Conservation (phyloP, 1,139 yeast genomes). For the Suhomyces wounanorum region DNA sequence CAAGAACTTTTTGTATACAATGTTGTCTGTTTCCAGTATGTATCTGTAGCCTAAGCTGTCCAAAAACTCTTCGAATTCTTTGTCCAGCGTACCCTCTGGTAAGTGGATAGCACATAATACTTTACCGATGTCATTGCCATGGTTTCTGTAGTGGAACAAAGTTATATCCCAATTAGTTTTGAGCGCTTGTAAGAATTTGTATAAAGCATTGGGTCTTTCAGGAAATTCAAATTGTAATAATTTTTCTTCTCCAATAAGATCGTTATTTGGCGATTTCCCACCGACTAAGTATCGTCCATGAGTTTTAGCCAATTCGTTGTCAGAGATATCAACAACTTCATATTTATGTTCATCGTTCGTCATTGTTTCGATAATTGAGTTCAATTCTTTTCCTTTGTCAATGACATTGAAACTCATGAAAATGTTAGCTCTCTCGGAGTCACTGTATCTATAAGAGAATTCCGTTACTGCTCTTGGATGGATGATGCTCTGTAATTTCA, state of each 20-base stretch:
- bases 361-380: conserved; percentile 42
- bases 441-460: conserved; percentile 78
- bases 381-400: conserved; percentile 61
- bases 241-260: conserved; percentile 62
- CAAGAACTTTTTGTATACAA: conserved; percentile 78
- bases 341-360: conserved; percentile 45
- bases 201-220: conserved; percentile 93
- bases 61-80: conserved; percentile 67
- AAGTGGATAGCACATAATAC: conserved; percentile 87
- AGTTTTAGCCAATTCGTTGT: conserved; percentile 90
- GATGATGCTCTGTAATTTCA: conserved; percentile 68
- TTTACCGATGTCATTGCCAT: conserved; percentile 93
- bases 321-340: conserved; percentile 80
- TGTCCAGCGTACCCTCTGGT: conserved; percentile 67
- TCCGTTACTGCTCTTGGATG: conserved; percentile 91
- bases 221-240: conserved; percentile 90
- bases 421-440: conserved; percentile 65
- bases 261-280: conserved; percentile 62
- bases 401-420: conserved; percentile 85
- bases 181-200: conserved; percentile 71
- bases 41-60: conserved; percentile 72
- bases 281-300: conserved; percentile 97
- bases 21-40: conserved; percentile 80
- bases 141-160: conserved; percentile 93
- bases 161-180: conserved; percentile 88